A percentile compares a stretch with the other conserved stretches of the same genome.
Conservation (phyloP, 2,329 filamentous ascomycete species). For the Ophiostoma triangulosporum region DNA sequence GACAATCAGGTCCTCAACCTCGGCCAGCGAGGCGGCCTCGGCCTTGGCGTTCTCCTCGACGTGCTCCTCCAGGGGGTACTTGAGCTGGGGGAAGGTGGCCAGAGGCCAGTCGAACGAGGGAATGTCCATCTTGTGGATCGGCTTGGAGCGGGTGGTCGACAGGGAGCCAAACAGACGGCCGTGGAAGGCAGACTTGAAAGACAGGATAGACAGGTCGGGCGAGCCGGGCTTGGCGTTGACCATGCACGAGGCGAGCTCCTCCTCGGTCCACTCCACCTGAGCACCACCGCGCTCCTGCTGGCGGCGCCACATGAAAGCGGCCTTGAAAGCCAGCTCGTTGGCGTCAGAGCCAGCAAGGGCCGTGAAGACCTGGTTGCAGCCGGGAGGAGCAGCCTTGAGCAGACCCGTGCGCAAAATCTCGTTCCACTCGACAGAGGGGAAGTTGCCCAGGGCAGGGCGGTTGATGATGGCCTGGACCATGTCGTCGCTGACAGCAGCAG, state of each 20-base stretch:
- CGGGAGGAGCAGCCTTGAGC: constrained; percentile 69
- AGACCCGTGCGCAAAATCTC: constrained; percentile 66
- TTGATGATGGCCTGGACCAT: constrained; percentile 77
- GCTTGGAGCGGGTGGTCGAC: constrained; percentile 81
- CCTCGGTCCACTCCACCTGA: constrained; percentile 62
- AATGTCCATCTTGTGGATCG: constrained; percentile 90
- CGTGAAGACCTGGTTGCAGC: constrained; percentile 80
- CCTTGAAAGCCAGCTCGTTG: constrained; percentile 91
- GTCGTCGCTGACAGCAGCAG: constrained; percentile 58
- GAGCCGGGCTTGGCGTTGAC: constrained; percentile 66
- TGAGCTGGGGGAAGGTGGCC: constrained; percentile 70
- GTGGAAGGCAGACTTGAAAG: constrained; percentile 81
- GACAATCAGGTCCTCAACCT: constrained; percentile 70
- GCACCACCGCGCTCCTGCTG: constrained; percentile 68
- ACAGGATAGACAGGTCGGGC: constrained; percentile 68
- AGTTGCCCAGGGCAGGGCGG: constrained; percentile 80
- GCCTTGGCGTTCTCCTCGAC: constrained; percentile 68
- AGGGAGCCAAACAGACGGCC: constrained; percentile 79
- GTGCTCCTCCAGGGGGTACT: constrained; percentile 75
- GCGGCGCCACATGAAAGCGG: constrained; percentile 84
- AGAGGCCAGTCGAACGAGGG: constrained; percentile 93
- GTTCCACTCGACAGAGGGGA: constrained; percentile 76
- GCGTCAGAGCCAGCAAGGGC: constrained; percentile 81
- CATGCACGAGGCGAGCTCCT: constrained; percentile 66
- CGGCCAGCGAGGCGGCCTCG: constrained; percentile 67